phyloP scores from a whole-genome alignment of 148 eudicot species.

The Chenopodium album region DNA sequence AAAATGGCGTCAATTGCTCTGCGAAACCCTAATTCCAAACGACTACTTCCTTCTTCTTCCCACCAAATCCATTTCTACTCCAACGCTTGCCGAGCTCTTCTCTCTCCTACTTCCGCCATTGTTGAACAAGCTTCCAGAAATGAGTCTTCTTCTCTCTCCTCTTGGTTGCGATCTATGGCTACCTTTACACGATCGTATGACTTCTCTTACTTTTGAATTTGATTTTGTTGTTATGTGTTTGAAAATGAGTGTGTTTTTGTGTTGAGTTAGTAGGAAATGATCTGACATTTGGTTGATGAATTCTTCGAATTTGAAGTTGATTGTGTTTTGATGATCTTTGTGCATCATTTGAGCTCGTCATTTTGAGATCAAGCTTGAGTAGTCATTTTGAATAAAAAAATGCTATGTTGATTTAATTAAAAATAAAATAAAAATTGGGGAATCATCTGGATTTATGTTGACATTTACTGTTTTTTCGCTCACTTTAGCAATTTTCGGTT shows the following conservation, averaged over 20 bases:
- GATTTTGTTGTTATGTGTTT: neutral
- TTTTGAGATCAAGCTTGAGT: neutral
- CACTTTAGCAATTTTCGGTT: neutral
- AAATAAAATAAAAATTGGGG: neutral
- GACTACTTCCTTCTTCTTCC: slow-evolving; percentile 44
- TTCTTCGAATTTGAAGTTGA: neutral
- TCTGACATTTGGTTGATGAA: neutral
- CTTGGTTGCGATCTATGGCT: slow-evolving; percentile 79
- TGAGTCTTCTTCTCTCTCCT: slow-evolving; percentile 27
- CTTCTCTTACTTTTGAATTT: neutral
- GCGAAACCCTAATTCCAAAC: slow-evolving; percentile 55
- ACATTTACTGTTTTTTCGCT: neutral
- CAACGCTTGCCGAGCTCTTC: slow-evolving; percentile 37
- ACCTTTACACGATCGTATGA: slow-evolving; percentile 81
- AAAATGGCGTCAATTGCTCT: slow-evolving; percentile 67
- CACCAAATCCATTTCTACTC: slow-evolving; percentile 40
- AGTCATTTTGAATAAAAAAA: neutral
- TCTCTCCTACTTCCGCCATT: slow-evolving; percentile 40
- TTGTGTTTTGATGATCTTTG: neutral
- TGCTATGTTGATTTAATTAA: neutral
- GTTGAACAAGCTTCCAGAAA: slow-evolving; percentile 34
- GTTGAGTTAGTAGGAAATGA: neutral
- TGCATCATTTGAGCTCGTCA: neutral
- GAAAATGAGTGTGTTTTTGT: neutral
- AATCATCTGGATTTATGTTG: neutral